Conservation (phyloP, 129 eudicot species). For the Chrysanthemum makinoi region DNA sequence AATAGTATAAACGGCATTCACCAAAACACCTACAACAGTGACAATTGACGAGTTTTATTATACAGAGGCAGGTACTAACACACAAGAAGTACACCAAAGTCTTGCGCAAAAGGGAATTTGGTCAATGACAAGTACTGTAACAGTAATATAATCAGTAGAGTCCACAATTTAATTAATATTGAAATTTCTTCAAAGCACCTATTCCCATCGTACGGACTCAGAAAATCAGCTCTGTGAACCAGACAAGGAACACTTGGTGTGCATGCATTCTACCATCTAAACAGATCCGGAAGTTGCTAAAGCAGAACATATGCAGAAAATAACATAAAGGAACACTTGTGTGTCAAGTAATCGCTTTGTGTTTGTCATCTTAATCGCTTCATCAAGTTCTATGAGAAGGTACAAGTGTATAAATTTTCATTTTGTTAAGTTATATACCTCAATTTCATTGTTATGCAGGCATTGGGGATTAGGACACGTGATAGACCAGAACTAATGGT, state of each 20-base stretch:
- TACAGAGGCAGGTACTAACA: background rate
- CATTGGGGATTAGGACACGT: too few relatives aligned
- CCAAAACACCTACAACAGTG: background rate
- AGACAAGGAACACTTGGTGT: background rate
- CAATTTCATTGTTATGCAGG: too few relatives aligned
- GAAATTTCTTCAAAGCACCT: background rate
- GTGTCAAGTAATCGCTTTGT: background rate
- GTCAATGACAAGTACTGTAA: slow-evolving; percentile 1
- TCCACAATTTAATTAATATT: background rate
- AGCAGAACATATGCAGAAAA: slow-evolving; percentile 2
- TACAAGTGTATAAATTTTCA: too few relatives aligned
- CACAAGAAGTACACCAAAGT: background rate
- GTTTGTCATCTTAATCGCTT: background rate
- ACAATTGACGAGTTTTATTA: background rate
- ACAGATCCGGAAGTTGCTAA: slow-evolving; percentile 12
- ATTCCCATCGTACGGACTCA: background rate
- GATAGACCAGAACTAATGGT: too few relatives aligned
- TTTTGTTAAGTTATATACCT: too few relatives aligned
- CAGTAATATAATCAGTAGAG: background rate
- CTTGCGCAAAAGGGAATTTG: background rate
- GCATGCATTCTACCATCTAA: background rate
- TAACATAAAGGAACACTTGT: background rate
- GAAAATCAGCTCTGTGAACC: background rate
- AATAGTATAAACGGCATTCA: background rate
- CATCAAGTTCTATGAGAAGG: background rate